Evolutionary conservation across 345 rosid species (phyloP), one percentile per base, ranked within the genome.

Genomic region (Zanthoxylum bungeanum): DNA sequence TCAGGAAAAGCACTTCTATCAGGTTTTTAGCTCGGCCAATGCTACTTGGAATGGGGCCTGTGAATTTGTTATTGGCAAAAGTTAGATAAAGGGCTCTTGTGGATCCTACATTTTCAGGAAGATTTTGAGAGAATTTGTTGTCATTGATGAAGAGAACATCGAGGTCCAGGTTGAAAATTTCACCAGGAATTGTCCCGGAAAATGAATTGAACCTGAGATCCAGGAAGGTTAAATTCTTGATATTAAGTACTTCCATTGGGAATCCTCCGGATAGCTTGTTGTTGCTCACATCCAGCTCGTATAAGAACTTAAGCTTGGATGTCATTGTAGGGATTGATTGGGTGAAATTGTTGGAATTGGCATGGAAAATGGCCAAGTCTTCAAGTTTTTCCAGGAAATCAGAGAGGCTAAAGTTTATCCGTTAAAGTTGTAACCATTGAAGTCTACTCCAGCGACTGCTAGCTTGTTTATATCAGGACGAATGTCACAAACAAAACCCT

Each of bases 211-310:
- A 86, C 78, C 93, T 51, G 61, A 88, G 57, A 72, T 88, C 93
- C 58, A 88, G 25, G 72, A 83, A 86, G 31, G 84, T 73, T 10
- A 86, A 65, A 7, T 71, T 33, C 30, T 9, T 61, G n/a, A 76
- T 83, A 0, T 6, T 7, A 3, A 80, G 84, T 39, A 79, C 79
- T 0, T 60, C 2, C n/a, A 2, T 11, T 0, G 93, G 93, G 72
- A 88, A 88, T 0, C 28, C 51, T 0, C 85, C 85, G 0, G 4
- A 1, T 33, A 66, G 33, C 25, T 80, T 67, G 79, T 88, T 88
- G 87, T 85, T 86, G 81, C 90, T 86, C 8, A 85, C 31, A 34
- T 88, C 93, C 11, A 88, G 70, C 81, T 88, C 93, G 73, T 78
- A 86, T 12, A 86, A 33, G 68, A 4, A 83, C 2, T 50, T 33